Percentiles rank a stretch among this genome's conserved stretches.
These are phyloP conservation scores for Pestalotiopsis fici DNA, from an alignment of 2,329 filamentous ascomycete species.

Conservation along the genomic window DNA sequence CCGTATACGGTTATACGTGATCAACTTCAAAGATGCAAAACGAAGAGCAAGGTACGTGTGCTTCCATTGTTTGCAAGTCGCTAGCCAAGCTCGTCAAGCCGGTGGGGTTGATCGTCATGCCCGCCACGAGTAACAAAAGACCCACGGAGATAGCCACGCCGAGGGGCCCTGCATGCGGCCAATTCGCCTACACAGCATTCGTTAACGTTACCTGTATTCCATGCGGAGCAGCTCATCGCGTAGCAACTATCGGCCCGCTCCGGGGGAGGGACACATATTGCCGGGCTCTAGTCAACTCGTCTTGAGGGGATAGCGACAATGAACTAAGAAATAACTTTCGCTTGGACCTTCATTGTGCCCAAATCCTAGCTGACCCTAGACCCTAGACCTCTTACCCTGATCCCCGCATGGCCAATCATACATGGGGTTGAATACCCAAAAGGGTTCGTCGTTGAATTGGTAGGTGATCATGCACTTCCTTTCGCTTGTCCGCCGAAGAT, in stretches of 20 bases:
- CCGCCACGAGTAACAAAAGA: not conserved
- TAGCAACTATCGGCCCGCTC: not conserved
- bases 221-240: not conserved
- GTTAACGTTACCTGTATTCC: not conserved
- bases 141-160: not conserved
- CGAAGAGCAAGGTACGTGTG: not conserved
- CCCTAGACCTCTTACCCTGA: not conserved
- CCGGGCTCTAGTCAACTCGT: not conserved
- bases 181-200: too few relatives aligned
- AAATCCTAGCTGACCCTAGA: not conserved
- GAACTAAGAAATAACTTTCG: not conserved
- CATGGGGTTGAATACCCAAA: not conserved
- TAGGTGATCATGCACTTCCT: not conserved
- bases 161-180: not conserved
- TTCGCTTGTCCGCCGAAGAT: not conserved
- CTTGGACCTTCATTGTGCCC: not conserved
- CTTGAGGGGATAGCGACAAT: not conserved
- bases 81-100: not conserved
- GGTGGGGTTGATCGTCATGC: too few relatives aligned
- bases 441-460: not conserved
- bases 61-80: not conserved
- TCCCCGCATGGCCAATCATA: not conserved
- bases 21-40: not conserved
- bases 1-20: conserved; percentile 4
- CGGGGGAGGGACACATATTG: not conserved